These are phyloP conservation scores for Myxozyma udenii DNA, from an alignment of 805 yeast genomes.

Conservation along the genomic window DNA sequence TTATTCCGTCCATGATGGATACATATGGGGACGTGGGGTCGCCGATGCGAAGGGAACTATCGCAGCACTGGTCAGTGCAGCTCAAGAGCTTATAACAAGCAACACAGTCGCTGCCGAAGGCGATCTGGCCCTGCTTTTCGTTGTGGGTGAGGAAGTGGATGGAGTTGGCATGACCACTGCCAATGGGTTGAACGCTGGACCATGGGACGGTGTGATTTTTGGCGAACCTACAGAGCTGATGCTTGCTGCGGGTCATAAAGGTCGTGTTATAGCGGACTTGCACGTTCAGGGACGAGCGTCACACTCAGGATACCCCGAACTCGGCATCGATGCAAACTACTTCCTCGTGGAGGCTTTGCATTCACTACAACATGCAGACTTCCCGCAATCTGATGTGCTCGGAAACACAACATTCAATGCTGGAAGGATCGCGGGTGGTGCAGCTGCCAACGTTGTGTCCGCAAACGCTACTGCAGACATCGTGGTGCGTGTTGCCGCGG, in stretches of 20 bases:
- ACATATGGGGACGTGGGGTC: slow-evolving; percentile 65
- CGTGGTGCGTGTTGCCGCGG: slow-evolving; percentile 54
- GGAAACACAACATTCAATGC: slow-evolving; percentile 63
- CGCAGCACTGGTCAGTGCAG: slow-evolving; percentile 58
- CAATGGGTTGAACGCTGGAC: slow-evolving; percentile 39
- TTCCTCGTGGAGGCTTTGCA: slow-evolving; percentile 52
- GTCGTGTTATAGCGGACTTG: slow-evolving; percentile 21
- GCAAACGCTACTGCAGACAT: slow-evolving; percentile 52
- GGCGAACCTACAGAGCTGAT: slow-evolving; percentile 75
- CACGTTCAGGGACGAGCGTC: slow-evolving; percentile 21
- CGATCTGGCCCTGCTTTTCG: slow-evolving; percentile 57
- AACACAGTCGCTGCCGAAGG: slow-evolving; percentile 46
- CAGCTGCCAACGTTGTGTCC: slow-evolving; percentile 65
- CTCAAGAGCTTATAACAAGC: slow-evolving; percentile 44
- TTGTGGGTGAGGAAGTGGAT: slow-evolving; percentile 66
- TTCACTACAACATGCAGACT: slow-evolving; percentile 44
- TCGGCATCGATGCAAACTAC: slow-evolving; percentile 61
- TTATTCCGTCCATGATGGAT: slow-evolving; percentile 47
- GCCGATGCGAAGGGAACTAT: slow-evolving; percentile 71
- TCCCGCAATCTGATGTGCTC: slow-evolving; percentile 52
- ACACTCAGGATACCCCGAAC: slow-evolving; percentile 69
- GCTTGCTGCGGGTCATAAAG: slow-evolving; percentile 65
- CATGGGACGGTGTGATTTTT: slow-evolving; percentile 64
- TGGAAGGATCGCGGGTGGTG: slow-evolving; percentile 58
- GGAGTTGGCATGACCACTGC: slow-evolving; percentile 62